Evolutionary conservation across 139 green algal genomes (phyloP).

Genomic region (Chlorella sorokiniana): DNA sequence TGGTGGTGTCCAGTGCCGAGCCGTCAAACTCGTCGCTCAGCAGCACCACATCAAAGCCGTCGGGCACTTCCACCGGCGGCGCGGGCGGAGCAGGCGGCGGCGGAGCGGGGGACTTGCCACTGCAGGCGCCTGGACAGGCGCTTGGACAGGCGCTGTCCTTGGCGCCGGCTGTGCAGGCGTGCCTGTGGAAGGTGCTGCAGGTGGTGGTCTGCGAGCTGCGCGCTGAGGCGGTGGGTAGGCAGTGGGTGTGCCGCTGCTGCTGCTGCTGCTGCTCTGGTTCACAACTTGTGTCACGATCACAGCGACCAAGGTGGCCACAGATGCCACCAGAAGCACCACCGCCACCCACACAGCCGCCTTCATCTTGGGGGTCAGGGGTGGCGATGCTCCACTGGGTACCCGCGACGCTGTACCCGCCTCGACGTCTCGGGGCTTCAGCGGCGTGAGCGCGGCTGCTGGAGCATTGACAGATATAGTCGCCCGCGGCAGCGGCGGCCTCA

Average conservation of each 20-base stretch:
- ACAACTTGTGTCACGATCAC: not conserved
- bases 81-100: not conserved
- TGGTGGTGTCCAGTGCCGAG: not conserved
- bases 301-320: not conserved
- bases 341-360: slow-evolving; percentile 7
- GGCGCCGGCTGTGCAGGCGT: not conserved
- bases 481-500: no score
- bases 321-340: not conserved
- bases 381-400: not conserved
- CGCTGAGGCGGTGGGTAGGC: not conserved
- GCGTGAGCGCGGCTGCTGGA: no score
- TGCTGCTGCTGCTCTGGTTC: not conserved
- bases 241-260: not conserved
- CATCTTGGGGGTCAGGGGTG: not conserved
- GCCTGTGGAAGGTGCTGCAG: not conserved
- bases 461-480: no score
- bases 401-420: not conserved
- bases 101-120: not conserved
- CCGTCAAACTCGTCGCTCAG: slow-evolving; percentile 9
- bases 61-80: not conserved
- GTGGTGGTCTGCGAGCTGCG: not conserved
- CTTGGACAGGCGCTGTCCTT: not conserved
- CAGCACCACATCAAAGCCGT: not conserved
- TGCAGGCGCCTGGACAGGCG: not conserved
- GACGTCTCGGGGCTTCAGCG: no score